Conservation (phyloP, 1,139 yeast species). For the Groenewaldozyma sp. region DNA sequence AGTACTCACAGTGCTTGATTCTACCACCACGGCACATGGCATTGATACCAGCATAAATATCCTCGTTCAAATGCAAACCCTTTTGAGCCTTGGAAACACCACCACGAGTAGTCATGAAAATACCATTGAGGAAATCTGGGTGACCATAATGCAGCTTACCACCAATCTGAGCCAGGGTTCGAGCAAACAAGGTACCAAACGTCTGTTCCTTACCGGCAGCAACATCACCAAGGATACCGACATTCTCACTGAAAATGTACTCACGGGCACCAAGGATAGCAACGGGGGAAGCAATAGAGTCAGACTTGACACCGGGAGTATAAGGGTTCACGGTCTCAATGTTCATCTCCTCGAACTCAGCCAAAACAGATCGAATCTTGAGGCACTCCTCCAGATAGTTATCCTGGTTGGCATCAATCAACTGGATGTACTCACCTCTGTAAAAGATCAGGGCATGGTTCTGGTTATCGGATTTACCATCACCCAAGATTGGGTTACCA, state of each 20-base stretch:
- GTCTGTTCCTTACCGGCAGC: slow-evolving; percentile 99
- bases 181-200: slow-evolving; percentile 94
- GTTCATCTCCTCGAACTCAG: slow-evolving; percentile 94
- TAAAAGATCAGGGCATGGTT: slow-evolving; percentile 94
- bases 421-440: slow-evolving; percentile 97
- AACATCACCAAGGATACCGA: slow-evolving; percentile 98
- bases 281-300: slow-evolving; percentile 46
- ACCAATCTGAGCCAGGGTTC: slow-evolving; percentile 97
- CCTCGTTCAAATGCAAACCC: slow-evolving; percentile 97
- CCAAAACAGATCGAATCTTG: slow-evolving; percentile 93
- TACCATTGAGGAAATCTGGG: slow-evolving; percentile 95
- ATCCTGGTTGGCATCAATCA: slow-evolving; percentile 98
- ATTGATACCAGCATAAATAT: slow-evolving; percentile 99
- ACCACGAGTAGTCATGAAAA: slow-evolving; percentile 96
- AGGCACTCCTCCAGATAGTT: slow-evolving; percentile 97
- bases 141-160: slow-evolving; percentile 99
- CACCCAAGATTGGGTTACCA: slow-evolving; percentile 98
- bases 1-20: slow-evolving; percentile 97
- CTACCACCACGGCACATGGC: slow-evolving; percentile 98
- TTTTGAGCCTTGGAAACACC: slow-evolving; percentile 99
- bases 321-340: slow-evolving; percentile 41
- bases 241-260: slow-evolving; percentile 96
- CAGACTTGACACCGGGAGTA: slow-evolving; percentile 34
- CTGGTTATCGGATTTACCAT: slow-evolving; percentile 98
- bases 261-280: slow-evolving; percentile 99